Base-by-base conservation (phyloP, 1,284 basidiomycete genomes). In the Mycosarcoma mackinlayi region DNA sequence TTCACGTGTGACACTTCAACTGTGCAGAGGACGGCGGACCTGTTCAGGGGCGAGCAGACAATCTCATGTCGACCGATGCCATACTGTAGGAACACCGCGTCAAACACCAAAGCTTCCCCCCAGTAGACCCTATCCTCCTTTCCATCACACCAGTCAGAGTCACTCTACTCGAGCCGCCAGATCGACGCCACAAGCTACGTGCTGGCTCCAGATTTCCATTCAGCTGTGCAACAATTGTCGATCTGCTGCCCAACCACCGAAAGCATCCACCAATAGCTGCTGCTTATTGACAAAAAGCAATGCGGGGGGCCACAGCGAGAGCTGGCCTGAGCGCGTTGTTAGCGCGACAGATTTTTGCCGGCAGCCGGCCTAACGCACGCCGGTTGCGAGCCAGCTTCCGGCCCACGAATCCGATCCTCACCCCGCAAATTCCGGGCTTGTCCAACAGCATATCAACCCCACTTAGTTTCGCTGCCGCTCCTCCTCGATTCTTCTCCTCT, bases 321-420 rank as follows among this genome's bases (percentile, higher is more conserved):
- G 37, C 25, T 65, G 56, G 62, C 51, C 46, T 39, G 47, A 51
- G 54, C 62, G 56, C 47, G 25, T 23, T 34, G 33, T 30, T 49
- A 11, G 50, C 45, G 25, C 40, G 41, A 34, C 46, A 37, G 13
- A 38, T 21, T 65, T 41, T 31, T 24, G 38, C 62, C 62, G 62
- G 51, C 4, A 25, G 25, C 51, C 56, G 62, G 56, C 37, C 33
- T 19, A n/a, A 28, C 16, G 14, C 24, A 25, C 28, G 21, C 59
- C 59, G 59, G 59, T 47, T 52, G 14, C 18, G 16, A 8, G 7
- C 34, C 27, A 35, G 23, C 27, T 48, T 42, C 31, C 45, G 31
- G 25, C 31, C 16, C 25, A 37, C 21, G 30, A 50, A 14, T 11
- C 37, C 30, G 13, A 27, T 14, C 31, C 18, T 33, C 23, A 52